Conservation (phyloP, 768 basidiomycete genomes). For the Boletus fagicola region DNA sequence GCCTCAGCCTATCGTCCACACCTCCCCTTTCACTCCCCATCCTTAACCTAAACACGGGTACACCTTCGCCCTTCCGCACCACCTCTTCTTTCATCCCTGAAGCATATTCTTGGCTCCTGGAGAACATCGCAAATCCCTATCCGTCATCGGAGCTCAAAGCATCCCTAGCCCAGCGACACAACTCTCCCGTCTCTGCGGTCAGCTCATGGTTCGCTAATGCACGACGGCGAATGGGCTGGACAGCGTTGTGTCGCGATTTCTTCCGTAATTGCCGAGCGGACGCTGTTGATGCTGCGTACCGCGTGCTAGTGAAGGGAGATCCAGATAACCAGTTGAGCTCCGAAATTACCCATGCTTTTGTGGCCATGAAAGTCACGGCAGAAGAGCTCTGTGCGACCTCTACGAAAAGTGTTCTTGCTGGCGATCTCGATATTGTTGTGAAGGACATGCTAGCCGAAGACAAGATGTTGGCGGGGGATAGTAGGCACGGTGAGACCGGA, state of each 20-base stretch:
- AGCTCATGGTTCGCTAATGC: conserved; percentile 47
- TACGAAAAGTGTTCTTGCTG: conserved; percentile 28
- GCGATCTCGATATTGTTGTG: conserved; percentile 30
- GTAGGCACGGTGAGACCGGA: not conserved
- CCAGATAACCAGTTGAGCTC: not conserved
- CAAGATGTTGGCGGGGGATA: not conserved
- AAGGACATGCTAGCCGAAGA: conserved; percentile 27
- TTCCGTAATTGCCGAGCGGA: conserved; percentile 26
- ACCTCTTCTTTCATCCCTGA: conserved; percentile 4
- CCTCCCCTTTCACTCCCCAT: not conserved
- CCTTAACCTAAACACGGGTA: not conserved
- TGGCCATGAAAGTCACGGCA: conserved; percentile 28
- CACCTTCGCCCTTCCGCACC: not conserved
- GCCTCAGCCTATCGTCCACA: not conserved
- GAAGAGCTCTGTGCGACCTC: conserved; percentile 30
- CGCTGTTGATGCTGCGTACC: conserved; percentile 26
- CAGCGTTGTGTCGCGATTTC: conserved; percentile 30
- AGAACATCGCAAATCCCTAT: conserved; percentile 51
- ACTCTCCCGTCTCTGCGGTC: conserved; percentile 31
- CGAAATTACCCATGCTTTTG: conserved; percentile 22
- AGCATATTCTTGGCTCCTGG: conserved; percentile 43
- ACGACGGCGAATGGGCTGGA: conserved; percentile 53
- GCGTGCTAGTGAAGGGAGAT: conserved; percentile 22
- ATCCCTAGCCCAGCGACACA: conserved; percentile 27
- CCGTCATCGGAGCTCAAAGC: conserved; percentile 34